Base-by-base conservation (phyloP, 2,329 filamentous ascomycete genomes). In the Penicillium sp. region DNA sequence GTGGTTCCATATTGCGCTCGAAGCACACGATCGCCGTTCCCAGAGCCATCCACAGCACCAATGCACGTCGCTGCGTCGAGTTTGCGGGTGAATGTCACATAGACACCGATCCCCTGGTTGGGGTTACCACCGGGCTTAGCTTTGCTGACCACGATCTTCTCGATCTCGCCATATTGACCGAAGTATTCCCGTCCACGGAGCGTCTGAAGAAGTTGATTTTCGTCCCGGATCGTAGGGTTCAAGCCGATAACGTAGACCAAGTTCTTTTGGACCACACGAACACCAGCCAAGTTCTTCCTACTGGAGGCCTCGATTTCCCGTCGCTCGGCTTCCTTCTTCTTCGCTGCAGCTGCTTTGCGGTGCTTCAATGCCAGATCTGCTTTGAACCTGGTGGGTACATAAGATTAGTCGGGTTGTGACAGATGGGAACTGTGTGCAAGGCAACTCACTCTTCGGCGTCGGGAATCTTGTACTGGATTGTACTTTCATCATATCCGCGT, bases 121-220 rank as follows among this genome's bases (percentile, higher is more conserved):
- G 81, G 80, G 52, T 83, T 79, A 32, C 81, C 79, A 43, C 81
- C 81, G 59, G 93, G 91, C 74, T 96, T 96, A 39, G 92, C 86
- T 73, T 96, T 97, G 80, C 92, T 97, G 62, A 99, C 96, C 51
- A 96, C 96, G 53, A 99, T 97, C 75, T 99, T 99, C 70, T 96
- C 89, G 64, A 99, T 99, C 70, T 93, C 94, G 65, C 94, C 94
- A 71, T 99, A 99, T 74, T 99, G 94, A 5, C 94, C 94, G 67
- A 99, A 99, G 71, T 97, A 99, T 68, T 97, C 90, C 46, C 87
- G 86, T 58, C 92, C 92, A 53, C 95, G 87, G 44, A 99, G 79
- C 0, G 92, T 97, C 73, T 93, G 91, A 44, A 97, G 83, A 3
- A 99, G 81, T 54, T 77, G 74, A 65, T 93, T 91, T 71, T 97